phyloP scores from a whole-genome alignment of 2,329 filamentous ascomycete species.

The Curvularia lunata region DNA sequence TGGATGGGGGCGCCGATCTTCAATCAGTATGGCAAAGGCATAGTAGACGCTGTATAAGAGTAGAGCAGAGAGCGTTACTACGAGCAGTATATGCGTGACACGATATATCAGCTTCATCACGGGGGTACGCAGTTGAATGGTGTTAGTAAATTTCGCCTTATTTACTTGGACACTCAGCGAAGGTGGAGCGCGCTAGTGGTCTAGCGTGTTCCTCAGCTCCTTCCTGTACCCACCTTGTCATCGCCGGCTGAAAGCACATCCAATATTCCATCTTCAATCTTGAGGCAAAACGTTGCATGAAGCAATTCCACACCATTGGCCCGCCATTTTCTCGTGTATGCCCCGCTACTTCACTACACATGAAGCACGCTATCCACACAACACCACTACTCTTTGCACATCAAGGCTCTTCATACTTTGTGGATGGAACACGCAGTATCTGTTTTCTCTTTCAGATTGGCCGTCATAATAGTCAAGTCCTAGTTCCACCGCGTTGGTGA shows the following conservation, averaged over 20 bases:
- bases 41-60: constrained; percentile 14
- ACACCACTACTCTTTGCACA: neutral
- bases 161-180: neutral
- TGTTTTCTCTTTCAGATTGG: neutral
- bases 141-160: neutral
- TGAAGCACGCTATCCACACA: neutral
- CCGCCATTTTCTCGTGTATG: neutral
- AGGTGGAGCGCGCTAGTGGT: constrained; percentile 11
- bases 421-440: neutral
- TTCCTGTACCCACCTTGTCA: neutral
- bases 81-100: constrained; percentile 11
- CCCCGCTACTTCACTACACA: too few species aligned
- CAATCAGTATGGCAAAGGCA: constrained; percentile 8
- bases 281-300: neutral
- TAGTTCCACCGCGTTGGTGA: neutral
- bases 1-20: constrained; percentile 6
- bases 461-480: neutral
- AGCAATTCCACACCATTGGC: neutral
- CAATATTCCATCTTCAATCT: neutral
- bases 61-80: constrained; percentile 6
- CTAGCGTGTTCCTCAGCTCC: constrained; percentile 3
- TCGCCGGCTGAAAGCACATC: neutral
- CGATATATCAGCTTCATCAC: constrained; percentile 11
- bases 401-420: neutral
- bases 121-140: neutral